Evolutionary conservation across 2,329 filamentous ascomycete species (phyloP).

Genomic region (Exserohilum turcica): DNA sequence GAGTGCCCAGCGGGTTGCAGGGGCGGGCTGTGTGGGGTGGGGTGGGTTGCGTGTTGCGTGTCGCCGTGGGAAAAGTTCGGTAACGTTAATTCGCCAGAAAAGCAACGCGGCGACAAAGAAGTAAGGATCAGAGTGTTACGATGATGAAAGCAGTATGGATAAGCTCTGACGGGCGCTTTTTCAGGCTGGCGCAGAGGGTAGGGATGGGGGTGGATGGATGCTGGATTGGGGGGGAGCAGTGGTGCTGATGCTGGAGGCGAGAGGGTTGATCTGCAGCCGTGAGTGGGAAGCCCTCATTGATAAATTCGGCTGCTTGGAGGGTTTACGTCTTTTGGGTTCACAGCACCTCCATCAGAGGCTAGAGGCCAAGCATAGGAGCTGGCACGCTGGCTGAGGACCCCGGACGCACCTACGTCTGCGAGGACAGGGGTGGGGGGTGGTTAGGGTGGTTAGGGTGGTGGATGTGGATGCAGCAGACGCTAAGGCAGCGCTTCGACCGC

Average conservation of each 20-base stretch:
- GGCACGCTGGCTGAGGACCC: constrained; percentile 39
- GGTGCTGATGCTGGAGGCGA: constrained; percentile 3
- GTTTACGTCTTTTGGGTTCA: constrained; percentile 42
- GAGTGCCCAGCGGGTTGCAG: constrained; percentile 32
- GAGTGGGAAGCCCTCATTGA: constrained; percentile 39
- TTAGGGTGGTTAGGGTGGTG: too few relatives aligned
- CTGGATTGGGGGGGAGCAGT: constrained; percentile 40
- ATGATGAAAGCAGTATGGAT: constrained; percentile 42
- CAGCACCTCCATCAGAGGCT: constrained; percentile 48
- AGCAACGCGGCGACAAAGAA: constrained; percentile 41
- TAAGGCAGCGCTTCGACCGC: constrained; percentile 30
- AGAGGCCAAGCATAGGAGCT: constrained; percentile 40
- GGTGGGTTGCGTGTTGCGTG: constrained; percentile 35
- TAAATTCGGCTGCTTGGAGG: constrained; percentile 41
- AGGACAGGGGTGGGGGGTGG: constrained; percentile 8
- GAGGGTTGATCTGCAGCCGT: constrained; percentile 42
- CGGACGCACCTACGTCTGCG: constrained; percentile 35
- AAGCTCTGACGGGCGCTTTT: constrained; percentile 24
- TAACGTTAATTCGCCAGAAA: constrained; percentile 31
- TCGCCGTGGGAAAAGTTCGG: constrained; percentile 31
- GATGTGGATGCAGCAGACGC: constrained; percentile 22
- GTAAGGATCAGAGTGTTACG: constrained; percentile 39
- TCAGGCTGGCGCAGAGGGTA: constrained; percentile 30
- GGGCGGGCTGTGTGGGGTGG: constrained; percentile 30
- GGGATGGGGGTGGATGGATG: too few relatives aligned